Conservation (phyloP, 371 early-diverging fungal species). For the Enterocytospora artemiae region DNA sequence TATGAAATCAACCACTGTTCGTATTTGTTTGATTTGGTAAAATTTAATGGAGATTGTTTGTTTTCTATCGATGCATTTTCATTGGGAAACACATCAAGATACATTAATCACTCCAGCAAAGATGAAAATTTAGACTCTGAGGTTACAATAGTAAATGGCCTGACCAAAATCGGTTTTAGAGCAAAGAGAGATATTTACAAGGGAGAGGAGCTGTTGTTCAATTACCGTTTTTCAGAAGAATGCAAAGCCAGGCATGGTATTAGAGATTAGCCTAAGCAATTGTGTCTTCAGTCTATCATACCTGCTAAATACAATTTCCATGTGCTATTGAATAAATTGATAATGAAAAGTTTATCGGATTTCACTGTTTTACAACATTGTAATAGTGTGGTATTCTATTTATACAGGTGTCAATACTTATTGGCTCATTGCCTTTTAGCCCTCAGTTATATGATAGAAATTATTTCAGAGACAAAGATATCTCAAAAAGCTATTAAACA, state of each 20-base stretch:
- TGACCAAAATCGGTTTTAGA: slow-evolving; percentile 35
- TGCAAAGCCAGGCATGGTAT: slow-evolving; percentile 37
- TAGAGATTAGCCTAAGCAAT: slow-evolving; percentile 36
- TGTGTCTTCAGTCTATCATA: too few species aligned
- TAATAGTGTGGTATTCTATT: too few species aligned
- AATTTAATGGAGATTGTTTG: background rate
- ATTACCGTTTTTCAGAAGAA: slow-evolving; percentile 45
- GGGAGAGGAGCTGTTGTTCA: slow-evolving; percentile 48
- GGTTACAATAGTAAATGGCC: slow-evolving; percentile 17
- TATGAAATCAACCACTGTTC: slow-evolving; percentile 45
- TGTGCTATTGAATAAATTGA: too few species aligned
- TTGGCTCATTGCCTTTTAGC: too few species aligned
- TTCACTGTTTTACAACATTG: too few species aligned
- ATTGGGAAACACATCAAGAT: slow-evolving; percentile 49
- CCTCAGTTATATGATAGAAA: too few species aligned
- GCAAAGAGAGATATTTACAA: slow-evolving; percentile 39
- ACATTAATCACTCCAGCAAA: slow-evolving; percentile 48
- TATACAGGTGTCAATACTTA: too few species aligned
- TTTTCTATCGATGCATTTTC: slow-evolving; percentile 43
- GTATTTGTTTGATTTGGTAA: slow-evolving; percentile 47
- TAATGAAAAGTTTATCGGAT: too few species aligned
- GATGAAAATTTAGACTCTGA: slow-evolving; percentile 30
- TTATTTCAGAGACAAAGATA: too few species aligned
- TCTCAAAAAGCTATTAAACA: too few species aligned
- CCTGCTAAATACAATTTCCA: too few species aligned